phyloP scores from a whole-genome alignment of 257 asterid species.

The Nicotiana obtusifolia region DNA sequence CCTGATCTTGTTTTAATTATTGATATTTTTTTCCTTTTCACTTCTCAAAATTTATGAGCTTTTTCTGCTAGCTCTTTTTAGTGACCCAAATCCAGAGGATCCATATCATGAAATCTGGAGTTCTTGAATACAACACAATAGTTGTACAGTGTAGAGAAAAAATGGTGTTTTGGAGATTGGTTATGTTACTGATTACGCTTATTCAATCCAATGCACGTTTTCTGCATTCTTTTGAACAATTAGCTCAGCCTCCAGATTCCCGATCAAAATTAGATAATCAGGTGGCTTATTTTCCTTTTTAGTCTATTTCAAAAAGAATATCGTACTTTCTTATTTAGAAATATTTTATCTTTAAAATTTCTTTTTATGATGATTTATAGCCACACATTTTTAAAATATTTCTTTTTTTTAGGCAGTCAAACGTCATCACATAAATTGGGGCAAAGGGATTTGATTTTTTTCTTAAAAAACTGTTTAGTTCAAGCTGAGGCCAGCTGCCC shows the following conservation, averaged over 20 bases:
- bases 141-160: not conserved
- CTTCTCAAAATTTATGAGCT: not conserved
- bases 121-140: not conserved
- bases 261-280: not conserved
- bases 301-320: not conserved
- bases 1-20: constrained; percentile 26
- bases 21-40: not conserved
- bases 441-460: no score
- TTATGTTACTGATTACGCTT: not conserved
- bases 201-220: not conserved
- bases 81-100: no score
- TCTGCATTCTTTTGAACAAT: not conserved
- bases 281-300: not conserved
- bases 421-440: no score
- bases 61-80: not conserved
- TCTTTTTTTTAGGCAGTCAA: no score
- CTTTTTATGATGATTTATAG: no score
- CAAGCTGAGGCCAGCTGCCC: not conserved
- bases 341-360: no score
- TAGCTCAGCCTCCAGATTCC: not conserved
- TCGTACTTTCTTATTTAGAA: no score
- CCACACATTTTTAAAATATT: no score
- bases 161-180: not conserved
- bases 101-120: not conserved
- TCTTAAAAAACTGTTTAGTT: no score